phyloP scores from a whole-genome alignment of 345 rosid genomes.

The Salix arbutifolia region DNA sequence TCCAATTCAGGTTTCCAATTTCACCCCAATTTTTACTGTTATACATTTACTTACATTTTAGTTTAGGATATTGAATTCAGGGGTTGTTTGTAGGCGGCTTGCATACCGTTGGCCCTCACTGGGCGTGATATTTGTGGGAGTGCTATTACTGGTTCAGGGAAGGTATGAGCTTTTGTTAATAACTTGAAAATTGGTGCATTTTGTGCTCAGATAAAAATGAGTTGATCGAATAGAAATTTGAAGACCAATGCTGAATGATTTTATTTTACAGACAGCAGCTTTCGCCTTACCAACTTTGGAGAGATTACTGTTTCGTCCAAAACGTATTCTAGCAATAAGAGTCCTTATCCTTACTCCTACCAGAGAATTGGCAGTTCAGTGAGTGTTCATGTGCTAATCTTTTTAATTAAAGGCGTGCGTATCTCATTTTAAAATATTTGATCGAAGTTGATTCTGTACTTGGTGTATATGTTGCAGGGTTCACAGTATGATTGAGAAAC shows the following conservation, averaged over 20 bases:
- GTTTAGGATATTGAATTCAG: not conserved
- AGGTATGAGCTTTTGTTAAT: conserved; percentile 40
- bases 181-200: too few species aligned
- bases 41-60: not conserved
- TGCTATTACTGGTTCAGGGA: conserved; percentile 97
- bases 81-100: conserved; percentile 61
- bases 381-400: conserved; percentile 21
- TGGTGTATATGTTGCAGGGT: conserved; percentile 49
- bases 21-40: not conserved
- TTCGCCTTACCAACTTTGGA: conserved; percentile 84
- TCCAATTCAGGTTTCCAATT: conserved; percentile 69
- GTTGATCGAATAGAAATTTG: too few species aligned
- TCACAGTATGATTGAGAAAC: conserved; percentile 56
- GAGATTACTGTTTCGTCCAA: conserved; percentile 85
- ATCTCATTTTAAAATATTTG: not conserved
- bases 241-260: too few species aligned
- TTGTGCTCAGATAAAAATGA: too few species aligned
- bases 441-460: not conserved
- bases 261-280: conserved; percentile 74
- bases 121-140: conserved; percentile 99
- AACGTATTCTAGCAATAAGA: conserved; percentile 70
- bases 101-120: conserved; percentile 75
- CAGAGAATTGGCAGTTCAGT: conserved; percentile 94
- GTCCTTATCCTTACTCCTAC: conserved; percentile 95
- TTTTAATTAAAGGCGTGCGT: not conserved